Conservation (phyloP, 208 protist genomes). For the Lotmaria passim region DNA sequence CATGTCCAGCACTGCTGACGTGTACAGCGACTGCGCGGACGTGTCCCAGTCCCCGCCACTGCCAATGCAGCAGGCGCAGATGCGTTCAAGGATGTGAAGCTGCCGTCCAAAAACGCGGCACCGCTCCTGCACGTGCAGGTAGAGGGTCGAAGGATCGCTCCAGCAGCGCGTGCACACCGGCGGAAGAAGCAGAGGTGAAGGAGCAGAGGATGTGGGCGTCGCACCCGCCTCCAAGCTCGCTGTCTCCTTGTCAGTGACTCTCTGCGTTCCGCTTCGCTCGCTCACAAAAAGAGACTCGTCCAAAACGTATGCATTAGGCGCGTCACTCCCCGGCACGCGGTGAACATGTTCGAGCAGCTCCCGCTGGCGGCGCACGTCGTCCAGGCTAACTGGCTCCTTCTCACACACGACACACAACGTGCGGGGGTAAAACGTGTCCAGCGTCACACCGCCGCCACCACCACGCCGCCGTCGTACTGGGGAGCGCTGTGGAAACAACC, state of each 20-base stretch:
- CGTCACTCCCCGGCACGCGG: too few species aligned
- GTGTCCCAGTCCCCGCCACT: constrained; percentile 29
- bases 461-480: neutral
- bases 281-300: too few species aligned
- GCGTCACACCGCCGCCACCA: constrained; percentile 23
- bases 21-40: constrained; percentile 8
- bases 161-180: constrained; percentile 56
- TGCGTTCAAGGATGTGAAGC: constrained; percentile 26
- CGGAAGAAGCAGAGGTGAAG: constrained; percentile 16
- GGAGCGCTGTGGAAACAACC: neutral
- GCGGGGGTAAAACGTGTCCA: constrained; percentile 54
- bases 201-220: neutral
- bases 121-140: constrained; percentile 31
- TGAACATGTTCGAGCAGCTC: constrained; percentile 12
- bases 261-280: neutral
- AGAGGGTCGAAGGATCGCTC: constrained; percentile 34
- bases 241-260: neutral
- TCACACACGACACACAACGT: constrained; percentile 51
- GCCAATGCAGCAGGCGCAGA: constrained; percentile 48
- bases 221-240: neutral
- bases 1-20: constrained; percentile 26
- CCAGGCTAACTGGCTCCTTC: constrained; percentile 28
- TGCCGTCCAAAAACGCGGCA: constrained; percentile 23
- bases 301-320: too few species aligned
- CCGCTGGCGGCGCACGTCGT: constrained; percentile 32